These are phyloP conservation scores for Halenospora varia DNA, from an alignment of 495 filamentous ascomycete species.

Conservation along the genomic window DNA sequence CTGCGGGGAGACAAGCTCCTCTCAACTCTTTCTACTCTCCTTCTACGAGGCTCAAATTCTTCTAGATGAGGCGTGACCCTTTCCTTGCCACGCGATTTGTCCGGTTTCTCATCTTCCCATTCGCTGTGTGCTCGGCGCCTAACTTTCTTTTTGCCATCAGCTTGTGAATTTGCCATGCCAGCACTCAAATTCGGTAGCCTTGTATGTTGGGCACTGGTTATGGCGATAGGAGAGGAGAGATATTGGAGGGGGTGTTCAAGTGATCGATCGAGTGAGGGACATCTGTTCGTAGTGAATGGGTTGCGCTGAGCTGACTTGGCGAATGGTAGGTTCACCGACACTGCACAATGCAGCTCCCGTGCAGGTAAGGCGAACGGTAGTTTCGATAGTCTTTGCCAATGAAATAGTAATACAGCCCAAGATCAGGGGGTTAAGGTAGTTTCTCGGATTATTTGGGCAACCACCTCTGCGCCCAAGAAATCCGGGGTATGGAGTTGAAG, in stretches of 20 bases:
- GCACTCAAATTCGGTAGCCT: constrained; percentile 18
- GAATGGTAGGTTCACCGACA: constrained; percentile 19
- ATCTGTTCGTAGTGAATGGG: constrained; percentile 20
- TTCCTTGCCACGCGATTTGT: constrained; percentile 18
- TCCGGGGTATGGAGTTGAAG: not conserved
- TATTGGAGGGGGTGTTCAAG: not conserved
- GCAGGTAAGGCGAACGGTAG: constrained; percentile 14
- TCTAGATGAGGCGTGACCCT: constrained; percentile 15
- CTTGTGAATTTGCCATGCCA: constrained; percentile 17
- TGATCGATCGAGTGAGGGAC: constrained; percentile 3
- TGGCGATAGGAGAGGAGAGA: not conserved
- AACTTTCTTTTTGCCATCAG: constrained; percentile 8
- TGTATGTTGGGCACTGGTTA: constrained; percentile 14
- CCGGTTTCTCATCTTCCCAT: constrained; percentile 14
- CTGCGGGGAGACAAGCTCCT: constrained; percentile 1
- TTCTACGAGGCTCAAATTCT: constrained; percentile 12
- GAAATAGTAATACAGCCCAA: not conserved
- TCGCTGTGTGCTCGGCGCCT: constrained; percentile 17
- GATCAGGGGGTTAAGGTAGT: not conserved
- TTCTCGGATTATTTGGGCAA: constrained; percentile 9
- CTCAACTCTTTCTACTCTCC: constrained; percentile 23
- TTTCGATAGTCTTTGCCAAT: constrained; percentile 6
- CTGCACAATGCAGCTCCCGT: constrained; percentile 14
- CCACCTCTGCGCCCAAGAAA: constrained; percentile 1
- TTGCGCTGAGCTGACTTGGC: constrained; percentile 6